These are phyloP conservation scores for Nepenthes mirabilis DNA, from an alignment of 148 eudicot genomes.

Conservation along the genomic window DNA sequence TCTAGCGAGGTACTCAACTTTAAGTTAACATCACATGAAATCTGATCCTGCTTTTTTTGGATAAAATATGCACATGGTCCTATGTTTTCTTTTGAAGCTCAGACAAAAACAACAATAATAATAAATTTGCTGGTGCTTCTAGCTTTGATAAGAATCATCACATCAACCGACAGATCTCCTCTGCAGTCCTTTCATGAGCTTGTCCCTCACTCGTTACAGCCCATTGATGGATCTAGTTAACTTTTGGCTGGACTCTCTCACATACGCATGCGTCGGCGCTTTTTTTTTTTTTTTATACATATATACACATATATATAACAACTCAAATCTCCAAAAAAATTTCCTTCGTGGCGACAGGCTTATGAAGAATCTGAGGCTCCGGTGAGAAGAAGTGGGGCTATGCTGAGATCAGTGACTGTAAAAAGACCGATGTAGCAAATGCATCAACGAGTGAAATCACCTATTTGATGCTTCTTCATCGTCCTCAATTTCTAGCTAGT, in stretches of 20 bases:
- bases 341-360: slow-evolving; percentile 2
- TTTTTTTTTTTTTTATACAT: too few species aligned
- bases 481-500: too few species aligned
- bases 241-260: background rate
- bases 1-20: slow-evolving; percentile 4
- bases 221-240: background rate
- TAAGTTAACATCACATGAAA: slow-evolving; percentile 32
- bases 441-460: background rate
- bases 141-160: background rate
- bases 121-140: background rate
- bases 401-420: background rate
- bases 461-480: too few species aligned
- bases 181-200: too few species aligned
- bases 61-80: background rate
- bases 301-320: background rate
- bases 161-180: background rate
- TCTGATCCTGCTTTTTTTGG: slow-evolving; percentile 24
- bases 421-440: background rate
- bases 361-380: slow-evolving; percentile 5
- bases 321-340: background rate
- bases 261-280: too few species aligned
- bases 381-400: background rate
- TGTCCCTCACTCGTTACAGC: too few species aligned
- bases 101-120: background rate
- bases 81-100: background rate